These are phyloP conservation scores for Pichia sp. DNA, from an alignment of 1,139 yeast species.

Conservation along the genomic window DNA sequence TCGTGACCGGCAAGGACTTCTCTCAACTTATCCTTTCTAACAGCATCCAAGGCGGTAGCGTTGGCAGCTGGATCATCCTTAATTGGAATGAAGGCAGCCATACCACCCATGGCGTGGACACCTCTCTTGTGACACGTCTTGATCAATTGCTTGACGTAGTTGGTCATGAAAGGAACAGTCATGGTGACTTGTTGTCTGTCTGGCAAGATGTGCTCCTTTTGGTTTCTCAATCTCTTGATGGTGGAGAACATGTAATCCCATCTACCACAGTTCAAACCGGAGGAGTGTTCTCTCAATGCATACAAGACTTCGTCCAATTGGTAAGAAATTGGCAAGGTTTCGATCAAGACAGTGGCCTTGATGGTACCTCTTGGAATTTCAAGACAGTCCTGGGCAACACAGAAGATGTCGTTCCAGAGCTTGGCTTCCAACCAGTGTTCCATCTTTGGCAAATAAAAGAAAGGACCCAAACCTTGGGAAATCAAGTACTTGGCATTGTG, in stretches of 20 bases:
- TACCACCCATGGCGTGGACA: conserved; percentile 79
- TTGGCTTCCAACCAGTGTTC: conserved; percentile 75
- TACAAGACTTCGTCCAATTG: conserved; percentile 71
- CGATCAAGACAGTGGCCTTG: conserved; percentile 68
- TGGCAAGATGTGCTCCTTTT: conserved; percentile 58
- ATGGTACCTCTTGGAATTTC: conserved; percentile 66
- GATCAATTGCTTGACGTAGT: conserved; percentile 64
- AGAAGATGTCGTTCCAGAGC: conserved; percentile 72
- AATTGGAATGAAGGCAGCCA: conserved; percentile 83
- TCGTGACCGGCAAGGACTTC: conserved; percentile 77
- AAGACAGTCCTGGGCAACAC: conserved; percentile 64
- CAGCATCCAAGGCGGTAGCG: conserved; percentile 60
- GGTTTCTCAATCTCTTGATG: conserved; percentile 60
- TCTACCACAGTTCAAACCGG: conserved; percentile 72
- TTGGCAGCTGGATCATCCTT: conserved; percentile 61
- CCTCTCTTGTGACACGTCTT: conserved; percentile 67
- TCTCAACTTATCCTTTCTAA: conserved; percentile 63
- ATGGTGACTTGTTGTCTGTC: conserved; percentile 73
- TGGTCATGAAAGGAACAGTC: conserved; percentile 73
- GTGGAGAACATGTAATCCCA: conserved; percentile 74
- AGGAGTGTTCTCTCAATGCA: conserved; percentile 62
- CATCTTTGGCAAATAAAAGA: conserved; percentile 75
- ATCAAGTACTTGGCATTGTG: conserved; percentile 61
- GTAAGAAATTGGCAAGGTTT: conserved; percentile 69
- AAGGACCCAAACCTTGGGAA: conserved; percentile 65